A percentile compares a stretch with the other conserved stretches of the same genome.
phyloP scores from a whole-genome alignment of 495 filamentous ascomycete species.

The Aspergillus baeticus region DNA sequence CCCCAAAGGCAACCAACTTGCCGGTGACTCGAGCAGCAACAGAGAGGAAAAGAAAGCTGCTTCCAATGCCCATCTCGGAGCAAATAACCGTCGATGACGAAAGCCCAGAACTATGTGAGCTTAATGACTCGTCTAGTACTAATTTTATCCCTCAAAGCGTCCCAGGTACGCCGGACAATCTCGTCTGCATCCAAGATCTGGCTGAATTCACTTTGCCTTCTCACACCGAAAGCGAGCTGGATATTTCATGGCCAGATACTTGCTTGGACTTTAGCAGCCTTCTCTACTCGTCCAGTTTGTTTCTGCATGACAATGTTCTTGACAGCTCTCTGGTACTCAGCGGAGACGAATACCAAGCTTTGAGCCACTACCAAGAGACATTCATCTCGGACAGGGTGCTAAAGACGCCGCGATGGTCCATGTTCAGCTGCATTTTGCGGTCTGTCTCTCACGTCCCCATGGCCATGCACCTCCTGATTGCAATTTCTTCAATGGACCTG shows the following conservation, averaged over 20 bases:
- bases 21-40: too few relatives aligned
- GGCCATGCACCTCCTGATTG: slow-evolving; percentile 2
- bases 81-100: too few relatives aligned
- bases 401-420: slow-evolving; percentile 3
- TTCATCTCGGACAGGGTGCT: neutral
- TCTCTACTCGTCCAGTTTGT: neutral
- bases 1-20: too few relatives aligned
- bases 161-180: too few relatives aligned
- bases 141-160: too few relatives aligned
- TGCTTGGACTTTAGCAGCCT: neutral
- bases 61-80: too few relatives aligned
- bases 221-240: too few relatives aligned
- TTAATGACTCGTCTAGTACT: too few relatives aligned
- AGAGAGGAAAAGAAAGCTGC: too few relatives aligned
- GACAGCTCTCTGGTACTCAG: neutral
- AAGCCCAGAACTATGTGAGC: too few relatives aligned
- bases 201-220: too few relatives aligned
- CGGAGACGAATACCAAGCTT: slow-evolving; percentile 3
- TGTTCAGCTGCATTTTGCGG: neutral
- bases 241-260: neutral
- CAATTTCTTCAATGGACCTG: neutral
- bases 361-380: slow-evolving; percentile 1
- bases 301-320: neutral
- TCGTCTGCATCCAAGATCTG: too few relatives aligned
- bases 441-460: neutral